Conservation (phyloP, 2,329 filamentous ascomycete species). For the Beauveria brongniartii region DNA sequence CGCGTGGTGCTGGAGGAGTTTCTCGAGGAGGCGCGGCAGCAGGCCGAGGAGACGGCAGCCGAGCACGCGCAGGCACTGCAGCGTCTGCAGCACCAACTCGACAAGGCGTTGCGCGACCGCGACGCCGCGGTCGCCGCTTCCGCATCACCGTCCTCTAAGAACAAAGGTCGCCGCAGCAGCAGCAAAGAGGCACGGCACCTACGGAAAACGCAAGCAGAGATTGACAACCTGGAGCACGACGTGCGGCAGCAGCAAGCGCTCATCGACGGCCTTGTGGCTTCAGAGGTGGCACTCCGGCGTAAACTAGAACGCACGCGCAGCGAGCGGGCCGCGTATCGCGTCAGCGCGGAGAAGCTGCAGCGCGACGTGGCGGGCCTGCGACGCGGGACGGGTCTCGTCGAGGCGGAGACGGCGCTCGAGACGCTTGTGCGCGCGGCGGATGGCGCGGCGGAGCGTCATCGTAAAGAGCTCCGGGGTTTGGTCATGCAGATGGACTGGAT, state of each 20-base stretch:
- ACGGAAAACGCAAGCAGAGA: conserved; percentile 54
- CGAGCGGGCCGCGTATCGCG: conserved; percentile 50
- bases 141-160: conserved; percentile 2
- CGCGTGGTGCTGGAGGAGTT: conserved; percentile 51
- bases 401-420: conserved; percentile 43
- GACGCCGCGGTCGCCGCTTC: conserved; percentile 20
- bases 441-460: conserved; percentile 59
- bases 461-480: conserved; percentile 71
- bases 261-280: conserved; percentile 46
- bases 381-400: conserved; percentile 22
- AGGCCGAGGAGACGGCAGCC: conserved; percentile 38
- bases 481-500: conserved; percentile 88
- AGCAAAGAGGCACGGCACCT: conserved; percentile 51
- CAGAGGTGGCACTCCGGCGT: conserved; percentile 52
- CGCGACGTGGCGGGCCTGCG: conserved; percentile 30
- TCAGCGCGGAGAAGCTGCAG: conserved; percentile 47
- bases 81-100: conserved; percentile 40
- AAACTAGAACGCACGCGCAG: conserved; percentile 65
- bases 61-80: conserved; percentile 36
- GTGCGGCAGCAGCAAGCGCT: conserved; percentile 60
- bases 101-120: conserved; percentile 43
- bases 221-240: conserved; percentile 64
- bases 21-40: conserved; percentile 45
- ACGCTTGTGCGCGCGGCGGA: conserved; percentile 50
- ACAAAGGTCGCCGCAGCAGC: conserved; percentile 29